Evolutionary conservation across 2,329 filamentous ascomycete species (phyloP).

Genomic region (Samsoniella hepiali): DNA sequence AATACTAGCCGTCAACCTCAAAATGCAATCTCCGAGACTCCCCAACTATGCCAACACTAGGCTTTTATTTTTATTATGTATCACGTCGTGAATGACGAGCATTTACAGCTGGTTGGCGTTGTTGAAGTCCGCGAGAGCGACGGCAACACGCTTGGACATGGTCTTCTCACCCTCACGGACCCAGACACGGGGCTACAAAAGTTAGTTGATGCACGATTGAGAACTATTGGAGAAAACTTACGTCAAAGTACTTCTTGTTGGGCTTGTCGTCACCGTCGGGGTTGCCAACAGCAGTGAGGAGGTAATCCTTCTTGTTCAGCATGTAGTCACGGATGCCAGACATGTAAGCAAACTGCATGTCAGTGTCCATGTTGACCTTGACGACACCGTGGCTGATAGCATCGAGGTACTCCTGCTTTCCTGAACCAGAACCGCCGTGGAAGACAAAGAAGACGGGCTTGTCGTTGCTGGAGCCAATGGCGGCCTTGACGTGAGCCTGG

Average conservation of each 20-base stretch:
- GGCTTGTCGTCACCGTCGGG: conserved; percentile 95
- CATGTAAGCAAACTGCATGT: conserved; percentile 94
- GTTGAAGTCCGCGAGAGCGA: conserved; percentile 91
- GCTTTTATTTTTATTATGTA: neutral
- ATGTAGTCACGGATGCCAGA: conserved; percentile 92
- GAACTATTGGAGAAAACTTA: conserved; percentile 29
- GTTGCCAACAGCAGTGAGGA: conserved; percentile 84
- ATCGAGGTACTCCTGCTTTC: conserved; percentile 83
- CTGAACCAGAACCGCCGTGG: conserved; percentile 93
- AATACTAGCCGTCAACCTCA: conserved; percentile 1
- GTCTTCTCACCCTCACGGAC: conserved; percentile 96
- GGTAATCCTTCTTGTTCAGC: conserved; percentile 91
- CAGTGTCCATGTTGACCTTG: conserved; percentile 99
- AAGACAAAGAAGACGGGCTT: conserved; percentile 99
- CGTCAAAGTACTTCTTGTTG: conserved; percentile 93
- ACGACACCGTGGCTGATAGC: conserved; percentile 92
- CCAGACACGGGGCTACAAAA: conserved; percentile 77
- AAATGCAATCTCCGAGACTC: conserved; percentile 14
- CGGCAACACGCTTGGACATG: conserved; percentile 77
- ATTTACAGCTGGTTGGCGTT: conserved; percentile 35
- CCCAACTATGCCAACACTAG: conserved; percentile 3
- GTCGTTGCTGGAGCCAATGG: conserved; percentile 66
- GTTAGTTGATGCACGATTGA: conserved; percentile 13
- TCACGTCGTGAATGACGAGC: neutral
- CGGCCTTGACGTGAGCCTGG: conserved; percentile 84